Percentiles rank a stretch among this genome's conserved stretches.
Evolutionary conservation across 2,329 filamentous ascomycete species (phyloP).

Genomic region (Aspergillus udagawae): DNA sequence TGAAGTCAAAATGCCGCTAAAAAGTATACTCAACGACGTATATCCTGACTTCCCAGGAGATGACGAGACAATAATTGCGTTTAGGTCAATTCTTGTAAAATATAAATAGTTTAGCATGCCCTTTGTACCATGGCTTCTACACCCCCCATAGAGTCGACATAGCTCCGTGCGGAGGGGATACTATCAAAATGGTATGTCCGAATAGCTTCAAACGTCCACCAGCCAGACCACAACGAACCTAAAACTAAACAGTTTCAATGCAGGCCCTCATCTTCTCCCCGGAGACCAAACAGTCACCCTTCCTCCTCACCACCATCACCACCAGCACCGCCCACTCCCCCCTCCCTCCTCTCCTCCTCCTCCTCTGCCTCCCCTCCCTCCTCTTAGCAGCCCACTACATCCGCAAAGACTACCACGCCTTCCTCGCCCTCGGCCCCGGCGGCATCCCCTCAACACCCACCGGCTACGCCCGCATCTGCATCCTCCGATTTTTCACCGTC

Average conservation of each 20-base stretch:
- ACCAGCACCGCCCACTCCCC: neutral
- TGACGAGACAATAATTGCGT: neutral
- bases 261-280: neutral
- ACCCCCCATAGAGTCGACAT: neutral
- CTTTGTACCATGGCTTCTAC: neutral
- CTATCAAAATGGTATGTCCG: neutral
- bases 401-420: constrained; percentile 58
- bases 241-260: neutral
- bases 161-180: neutral
- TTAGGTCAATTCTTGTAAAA: neutral
- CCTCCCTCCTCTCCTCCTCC: constrained; percentile 4
- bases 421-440: constrained; percentile 72
- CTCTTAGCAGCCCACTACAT: constrained; percentile 59
- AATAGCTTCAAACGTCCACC: neutral
- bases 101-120: neutral
- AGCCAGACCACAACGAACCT: neutral
- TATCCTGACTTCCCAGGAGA: neutral
- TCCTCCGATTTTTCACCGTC: constrained; percentile 67
- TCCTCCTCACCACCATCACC: neutral
- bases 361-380: constrained; percentile 45
- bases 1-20: neutral
- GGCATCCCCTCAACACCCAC: constrained; percentile 70
- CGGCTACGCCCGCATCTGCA: constrained; percentile 71
- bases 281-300: neutral
- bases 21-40: neutral